phyloP scores from a whole-genome alignment of 2,329 filamentous ascomycete species.

The Aspergillus costaricaensis region DNA sequence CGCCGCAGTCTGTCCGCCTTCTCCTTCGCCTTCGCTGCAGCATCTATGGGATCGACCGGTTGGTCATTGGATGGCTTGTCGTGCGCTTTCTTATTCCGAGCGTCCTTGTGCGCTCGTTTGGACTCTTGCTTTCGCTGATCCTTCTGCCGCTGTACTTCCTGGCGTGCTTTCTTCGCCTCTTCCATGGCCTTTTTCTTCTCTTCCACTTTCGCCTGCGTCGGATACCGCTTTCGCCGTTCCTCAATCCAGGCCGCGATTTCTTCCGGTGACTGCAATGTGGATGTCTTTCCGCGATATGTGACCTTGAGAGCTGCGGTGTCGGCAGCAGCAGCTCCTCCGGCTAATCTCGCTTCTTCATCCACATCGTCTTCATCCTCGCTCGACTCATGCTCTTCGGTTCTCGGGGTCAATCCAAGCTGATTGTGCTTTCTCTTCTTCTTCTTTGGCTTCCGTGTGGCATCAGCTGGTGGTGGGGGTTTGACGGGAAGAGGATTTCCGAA shows the following conservation, averaged over 20 bases:
- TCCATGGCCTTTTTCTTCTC: constrained; percentile 66
- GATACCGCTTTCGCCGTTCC: constrained; percentile 77
- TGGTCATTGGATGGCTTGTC: constrained; percentile 28
- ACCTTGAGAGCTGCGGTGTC: constrained; percentile 46
- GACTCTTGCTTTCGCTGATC: constrained; percentile 41
- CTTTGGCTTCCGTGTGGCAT: constrained; percentile 38
- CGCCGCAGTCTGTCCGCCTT: constrained; percentile 46
- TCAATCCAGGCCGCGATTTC: constrained; percentile 80
- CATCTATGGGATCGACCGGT: constrained; percentile 32
- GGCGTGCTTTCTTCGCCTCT: constrained; percentile 58
- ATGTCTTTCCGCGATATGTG: constrained; percentile 58
- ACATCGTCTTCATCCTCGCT: constrained; percentile 50
- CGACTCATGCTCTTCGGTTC: constrained; percentile 47
- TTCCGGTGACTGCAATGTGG: constrained; percentile 56
- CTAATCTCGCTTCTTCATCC: constrained; percentile 49
- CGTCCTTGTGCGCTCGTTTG: constrained; percentile 37
- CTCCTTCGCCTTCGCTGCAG: constrained; percentile 38
- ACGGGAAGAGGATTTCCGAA: constrained; percentile 47
- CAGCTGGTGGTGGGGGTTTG: constrained; percentile 43
- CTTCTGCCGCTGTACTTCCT: constrained; percentile 42
- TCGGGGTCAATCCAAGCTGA: constrained; percentile 51
- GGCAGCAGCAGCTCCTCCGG: constrained; percentile 26
- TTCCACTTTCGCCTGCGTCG: constrained; percentile 69
- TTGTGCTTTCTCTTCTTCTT: constrained; percentile 50
- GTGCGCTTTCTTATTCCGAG: constrained; percentile 22